These are phyloP conservation scores for Talaromyces islandicus DNA, from an alignment of 2,329 filamentous ascomycete genomes.

Conservation along the genomic window DNA sequence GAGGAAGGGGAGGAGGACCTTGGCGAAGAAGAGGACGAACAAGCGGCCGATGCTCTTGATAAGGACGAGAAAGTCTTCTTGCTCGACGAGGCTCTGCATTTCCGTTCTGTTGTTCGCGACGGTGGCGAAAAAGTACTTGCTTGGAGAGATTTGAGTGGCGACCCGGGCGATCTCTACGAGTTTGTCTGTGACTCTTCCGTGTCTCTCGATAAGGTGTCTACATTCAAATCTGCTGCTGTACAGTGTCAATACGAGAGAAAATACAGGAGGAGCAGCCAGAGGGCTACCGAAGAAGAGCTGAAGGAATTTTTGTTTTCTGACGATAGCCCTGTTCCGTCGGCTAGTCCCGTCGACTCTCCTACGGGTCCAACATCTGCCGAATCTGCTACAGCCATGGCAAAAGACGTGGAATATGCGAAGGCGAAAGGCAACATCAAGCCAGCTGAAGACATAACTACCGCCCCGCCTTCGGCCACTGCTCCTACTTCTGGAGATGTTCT, in stretches of 20 bases:
- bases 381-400: conserved; percentile 39
- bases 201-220: conserved; percentile 63
- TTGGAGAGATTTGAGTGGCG: conserved; percentile 91
- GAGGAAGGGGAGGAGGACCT: conserved; percentile 96
- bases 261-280: conserved; percentile 71
- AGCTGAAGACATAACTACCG: conserved; percentile 47
- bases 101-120: conserved; percentile 75
- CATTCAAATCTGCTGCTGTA: conserved; percentile 75
- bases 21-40: conserved; percentile 81
- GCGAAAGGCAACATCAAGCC: conserved; percentile 35
- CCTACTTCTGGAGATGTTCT: conserved; percentile 70
- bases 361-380: conserved; percentile 32
- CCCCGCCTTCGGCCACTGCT: conserved; percentile 54
- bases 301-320: conserved; percentile 71
- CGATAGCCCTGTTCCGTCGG: conserved; percentile 55
- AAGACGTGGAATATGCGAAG: conserved; percentile 38
- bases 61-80: conserved; percentile 97
- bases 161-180: conserved; percentile 92
- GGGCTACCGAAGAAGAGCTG: conserved; percentile 75
- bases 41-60: conserved; percentile 75
- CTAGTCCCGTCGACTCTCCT: conserved; percentile 49
- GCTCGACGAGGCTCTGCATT: conserved; percentile 84
- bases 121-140: conserved; percentile 80
- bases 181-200: conserved; percentile 84
- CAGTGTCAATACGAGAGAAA: conserved; percentile 98